Evolutionary conservation across 495 filamentous ascomycete genomes (phyloP), one percentile per base, ranked within the genome.

Genomic region (Aspergillus indologenus): DNA sequence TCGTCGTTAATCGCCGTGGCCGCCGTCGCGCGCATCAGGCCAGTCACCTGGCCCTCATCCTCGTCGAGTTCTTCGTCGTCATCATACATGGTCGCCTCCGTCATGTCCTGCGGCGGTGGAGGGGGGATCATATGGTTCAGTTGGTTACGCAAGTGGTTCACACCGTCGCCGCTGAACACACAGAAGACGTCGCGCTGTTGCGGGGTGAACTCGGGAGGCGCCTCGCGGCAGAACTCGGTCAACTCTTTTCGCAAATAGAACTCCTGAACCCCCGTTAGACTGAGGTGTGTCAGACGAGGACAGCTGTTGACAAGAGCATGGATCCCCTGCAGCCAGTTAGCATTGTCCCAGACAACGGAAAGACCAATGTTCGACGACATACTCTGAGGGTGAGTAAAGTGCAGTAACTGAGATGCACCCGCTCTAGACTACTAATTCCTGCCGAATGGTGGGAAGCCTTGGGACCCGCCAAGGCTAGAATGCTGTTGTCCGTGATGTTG

Each of bases 351-450:
- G 26, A 50, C 54, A 18, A 7, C 21, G 0, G 54, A 47, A 17
- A 20, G 18, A 19, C 42, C 24, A 22, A 18, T 3, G 4, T 29
- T 29, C 9, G 26, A 29, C 17, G 56, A 69, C 89, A 75, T 83
- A 96, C 94, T 65, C 79, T 75, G 51, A 96, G 77, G 0, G 87
- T 92, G 57, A 98, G 67, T 59, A 89, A 83, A 21, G 86, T 85
- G 72, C 95, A 99, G 68, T 99, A 99, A 73, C 93, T 97, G 23
- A 99, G 81, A 81, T 99, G 95, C 11, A 99, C 94, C 54, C 95
- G 79, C 74, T 99, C 95, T 53, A 99, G 74, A 62, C 78, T 78
- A 74, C 88, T 81, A 56, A 85, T 64, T 69, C 74, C 62, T 61
- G 76, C 45, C 61, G 79, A 65, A 66, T 86, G 68, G 24, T 57